Percentiles rank a stretch among this genome's conserved stretches.
Evolutionary conservation across 2,329 filamentous ascomycete genomes (phyloP).

Genomic region (Fusarium kyushuense): DNA sequence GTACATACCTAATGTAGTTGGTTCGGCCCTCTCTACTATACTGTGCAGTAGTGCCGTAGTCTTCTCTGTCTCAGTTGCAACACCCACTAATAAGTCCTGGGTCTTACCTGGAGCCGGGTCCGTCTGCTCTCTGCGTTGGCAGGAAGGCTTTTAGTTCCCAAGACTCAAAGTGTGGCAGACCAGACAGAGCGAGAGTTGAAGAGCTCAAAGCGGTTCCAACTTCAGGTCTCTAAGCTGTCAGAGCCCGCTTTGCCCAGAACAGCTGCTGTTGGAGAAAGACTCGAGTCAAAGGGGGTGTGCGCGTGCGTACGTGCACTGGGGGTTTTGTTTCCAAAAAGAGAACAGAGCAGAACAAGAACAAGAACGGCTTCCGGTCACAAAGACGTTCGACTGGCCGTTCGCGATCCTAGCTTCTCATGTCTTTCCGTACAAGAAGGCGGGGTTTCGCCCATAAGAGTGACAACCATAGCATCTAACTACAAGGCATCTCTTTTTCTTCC

Average conservation of each 20-base stretch:
- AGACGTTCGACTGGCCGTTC: slow-evolving; percentile 43
- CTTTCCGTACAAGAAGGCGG: slow-evolving; percentile 41
- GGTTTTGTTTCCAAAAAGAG: slow-evolving; percentile 31
- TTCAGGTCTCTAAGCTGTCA: slow-evolving; percentile 24
- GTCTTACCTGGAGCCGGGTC: slow-evolving; percentile 33
- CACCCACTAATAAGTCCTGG: slow-evolving; percentile 35
- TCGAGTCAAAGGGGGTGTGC: neutral
- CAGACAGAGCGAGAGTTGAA: neutral
- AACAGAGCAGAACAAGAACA: slow-evolving; percentile 10
- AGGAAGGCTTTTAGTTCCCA: neutral
- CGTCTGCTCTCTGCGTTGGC: slow-evolving; percentile 31
- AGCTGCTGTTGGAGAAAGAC: slow-evolving; percentile 19
- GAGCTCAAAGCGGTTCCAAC: slow-evolving; percentile 26
- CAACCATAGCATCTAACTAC: neutral
- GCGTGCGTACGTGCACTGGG: neutral
- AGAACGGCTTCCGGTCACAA: slow-evolving; percentile 47
- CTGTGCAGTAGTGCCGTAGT: slow-evolving; percentile 1
- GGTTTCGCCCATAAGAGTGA: slow-evolving; percentile 7
- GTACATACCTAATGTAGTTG: neutral
- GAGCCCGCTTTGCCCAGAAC: slow-evolving; percentile 46
- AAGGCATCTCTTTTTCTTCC: slow-evolving; percentile 1
- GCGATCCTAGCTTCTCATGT: slow-evolving; percentile 35
- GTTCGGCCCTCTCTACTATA: neutral
- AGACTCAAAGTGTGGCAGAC: slow-evolving; percentile 1
- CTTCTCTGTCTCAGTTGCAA: slow-evolving; percentile 1